Base-by-base conservation (phyloP, 306 rosid genomes). In the Aeschynomene evenia region DNA sequence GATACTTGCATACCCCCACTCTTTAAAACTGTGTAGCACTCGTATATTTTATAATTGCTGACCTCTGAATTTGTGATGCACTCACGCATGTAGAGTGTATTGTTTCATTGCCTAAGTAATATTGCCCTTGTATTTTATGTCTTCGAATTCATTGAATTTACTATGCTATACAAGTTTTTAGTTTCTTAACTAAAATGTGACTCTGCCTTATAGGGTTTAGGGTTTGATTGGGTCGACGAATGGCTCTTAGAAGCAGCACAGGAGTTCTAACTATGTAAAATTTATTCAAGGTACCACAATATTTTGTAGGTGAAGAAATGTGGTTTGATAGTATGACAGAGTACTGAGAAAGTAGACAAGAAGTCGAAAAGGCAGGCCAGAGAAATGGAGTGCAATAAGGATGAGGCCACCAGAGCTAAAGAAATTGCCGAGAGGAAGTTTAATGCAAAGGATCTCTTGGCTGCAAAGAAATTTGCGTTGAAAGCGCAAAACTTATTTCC, bases 341-440 rank as follows among this genome's bases (percentile, higher is more conserved):
- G 15, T 66, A 19, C 75, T 66, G 63, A 79, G 61, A 22, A 57
- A 55, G 51, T 76, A 43, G 51, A 62, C 29, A 0, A 56, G 50
- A 36, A 21, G 2, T 26, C 24, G 12, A 63, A 68, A 53, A 72
- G 63, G 23, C 68, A 21, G 60, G 50, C 57, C 24, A 53, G 72
- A 34, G 67, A 63, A 77, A 94, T 94, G 98, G 98, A 94, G 71
- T 94, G 98, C 79, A 94, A 94, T 77, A 85, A 79, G 85, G 98
- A 90, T 23, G 97, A 94, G 88, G 98, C 97, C 22, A 65, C 66
- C 64, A 84, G 93, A 76, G 96, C 98, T 5, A 90, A 85, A 77
- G 92, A 76, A 84, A 78, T 90, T 20, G 95, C 98, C 0, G 97
- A 88, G 85, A 86, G 75, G 83, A 94, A 88, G 85, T 87, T 94